phyloP scores from a whole-genome alignment of 345 rosid species.

The Syzygium oleosum region DNA sequence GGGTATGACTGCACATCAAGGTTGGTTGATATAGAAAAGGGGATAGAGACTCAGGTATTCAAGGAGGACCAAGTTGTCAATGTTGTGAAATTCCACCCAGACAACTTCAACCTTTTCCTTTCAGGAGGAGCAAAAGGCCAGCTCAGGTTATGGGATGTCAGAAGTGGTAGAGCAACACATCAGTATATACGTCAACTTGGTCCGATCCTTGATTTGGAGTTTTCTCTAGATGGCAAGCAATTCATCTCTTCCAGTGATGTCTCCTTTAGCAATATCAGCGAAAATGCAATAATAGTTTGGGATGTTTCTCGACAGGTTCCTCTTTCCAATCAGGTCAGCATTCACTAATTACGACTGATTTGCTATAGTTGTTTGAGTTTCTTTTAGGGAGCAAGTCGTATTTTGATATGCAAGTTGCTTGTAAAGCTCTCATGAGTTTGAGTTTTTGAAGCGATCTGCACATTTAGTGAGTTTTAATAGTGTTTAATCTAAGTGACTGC shows the following conservation, averaged over 20 bases:
- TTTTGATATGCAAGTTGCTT: background rate
- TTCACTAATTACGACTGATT: background rate
- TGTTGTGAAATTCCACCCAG: slow-evolving; percentile 57
- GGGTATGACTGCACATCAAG: slow-evolving; percentile 70
- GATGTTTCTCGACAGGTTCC: slow-evolving; percentile 64
- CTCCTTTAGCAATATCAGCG: slow-evolving; percentile 56
- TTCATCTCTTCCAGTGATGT: slow-evolving; percentile 82
- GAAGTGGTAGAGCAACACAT: slow-evolving; percentile 44
- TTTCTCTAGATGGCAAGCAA: slow-evolving; percentile 45
- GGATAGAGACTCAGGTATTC: slow-evolving; percentile 43
- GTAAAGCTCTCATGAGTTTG: background rate
- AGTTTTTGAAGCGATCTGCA: too few species aligned
- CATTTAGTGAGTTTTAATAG: too few species aligned
- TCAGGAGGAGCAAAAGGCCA: slow-evolving; percentile 74
- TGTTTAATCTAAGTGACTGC: too few species aligned
- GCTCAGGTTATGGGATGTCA: slow-evolving; percentile 74
- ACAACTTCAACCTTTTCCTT: slow-evolving; percentile 57
- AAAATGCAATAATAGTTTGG: slow-evolving; percentile 75
- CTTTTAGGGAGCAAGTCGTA: background rate
- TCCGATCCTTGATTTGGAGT: slow-evolving; percentile 77
- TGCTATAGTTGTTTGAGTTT: background rate
- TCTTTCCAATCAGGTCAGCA: slow-evolving; percentile 73
- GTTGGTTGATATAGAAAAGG: slow-evolving; percentile 68
- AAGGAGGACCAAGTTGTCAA: slow-evolving; percentile 65
- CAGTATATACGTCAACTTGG: slow-evolving; percentile 53